Evolutionary conservation across 202 grass and related monocot genomes (phyloP).

Genomic region (Panicum hallii): DNA sequence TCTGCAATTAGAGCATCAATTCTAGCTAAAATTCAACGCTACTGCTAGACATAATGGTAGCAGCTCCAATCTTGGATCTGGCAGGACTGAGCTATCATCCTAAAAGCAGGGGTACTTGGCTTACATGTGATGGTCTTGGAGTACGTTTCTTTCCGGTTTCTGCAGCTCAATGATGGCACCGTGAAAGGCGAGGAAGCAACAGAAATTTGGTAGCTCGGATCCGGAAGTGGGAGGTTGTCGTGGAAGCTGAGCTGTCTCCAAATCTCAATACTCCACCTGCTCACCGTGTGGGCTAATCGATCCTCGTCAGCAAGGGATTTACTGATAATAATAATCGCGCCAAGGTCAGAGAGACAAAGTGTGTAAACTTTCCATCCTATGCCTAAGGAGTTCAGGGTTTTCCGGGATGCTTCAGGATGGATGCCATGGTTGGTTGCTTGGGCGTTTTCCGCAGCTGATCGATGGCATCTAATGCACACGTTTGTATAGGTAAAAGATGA

Average conservation of each 20-base stretch:
- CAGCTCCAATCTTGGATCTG: conserved; percentile 31
- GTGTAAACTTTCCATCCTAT: not conserved
- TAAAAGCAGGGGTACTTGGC: conserved; percentile 41
- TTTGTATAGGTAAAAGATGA: not conserved
- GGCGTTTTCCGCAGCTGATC: conserved; percentile 31
- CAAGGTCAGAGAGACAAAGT: not conserved
- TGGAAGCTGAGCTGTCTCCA: conserved; percentile 54
- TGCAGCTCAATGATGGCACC: not conserved
- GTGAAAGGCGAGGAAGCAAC: conserved; percentile 38
- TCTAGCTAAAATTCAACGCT: not conserved
- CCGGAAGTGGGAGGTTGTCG: conserved; percentile 24
- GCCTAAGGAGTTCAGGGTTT: conserved; percentile 21
- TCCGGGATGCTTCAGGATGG: not conserved
- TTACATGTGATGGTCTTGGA: conserved; percentile 41
- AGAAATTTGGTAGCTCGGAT: conserved; percentile 44
- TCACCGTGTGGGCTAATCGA: conserved; percentile 29
- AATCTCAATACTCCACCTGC: conserved; percentile 8
- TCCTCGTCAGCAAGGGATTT: conserved; percentile 38
- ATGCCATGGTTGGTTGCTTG: conserved; percentile 20
- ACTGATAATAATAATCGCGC: not conserved
- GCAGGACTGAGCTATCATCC: conserved; percentile 45
- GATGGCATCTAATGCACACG: conserved; percentile 28
- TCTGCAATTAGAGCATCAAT: not conserved
- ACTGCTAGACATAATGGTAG: not conserved
- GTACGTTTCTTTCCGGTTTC: conserved; percentile 35